phyloP scores from a whole-genome alignment of 2,329 filamentous ascomycete genomes.

The Sporothrix luriei region DNA sequence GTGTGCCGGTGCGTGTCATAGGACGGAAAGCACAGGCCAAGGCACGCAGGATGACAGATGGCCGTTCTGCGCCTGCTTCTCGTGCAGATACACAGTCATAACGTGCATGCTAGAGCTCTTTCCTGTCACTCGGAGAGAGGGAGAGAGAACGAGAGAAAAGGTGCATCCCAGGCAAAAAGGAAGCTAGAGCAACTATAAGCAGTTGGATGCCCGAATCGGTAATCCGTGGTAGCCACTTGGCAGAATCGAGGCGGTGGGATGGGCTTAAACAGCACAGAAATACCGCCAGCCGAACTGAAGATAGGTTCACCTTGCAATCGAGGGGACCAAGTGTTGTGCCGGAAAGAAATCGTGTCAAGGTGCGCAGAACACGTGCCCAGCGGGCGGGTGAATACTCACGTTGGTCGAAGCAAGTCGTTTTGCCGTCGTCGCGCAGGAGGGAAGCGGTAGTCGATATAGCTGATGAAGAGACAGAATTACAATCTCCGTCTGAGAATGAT shows the following conservation, averaged over 20 bases:
- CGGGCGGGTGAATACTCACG: slow-evolving; percentile 4
- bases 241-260: slow-evolving; percentile 6
- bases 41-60: slow-evolving; percentile 20
- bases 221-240: slow-evolving; percentile 8
- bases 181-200: slow-evolving; percentile 17
- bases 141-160: too few species aligned
- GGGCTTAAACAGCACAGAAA: background rate
- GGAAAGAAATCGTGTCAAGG: background rate
- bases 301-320: background rate
- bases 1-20: background rate
- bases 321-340: background rate
- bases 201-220: background rate
- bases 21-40: slow-evolving; percentile 19
- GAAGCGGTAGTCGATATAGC: background rate
- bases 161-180: background rate
- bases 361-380: background rate
- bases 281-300: background rate
- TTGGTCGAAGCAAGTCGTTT: background rate
- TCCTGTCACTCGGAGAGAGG: background rate
- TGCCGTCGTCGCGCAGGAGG: background rate
- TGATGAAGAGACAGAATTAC: background rate
- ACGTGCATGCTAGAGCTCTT: slow-evolving; percentile 10
- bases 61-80: slow-evolving; percentile 9
- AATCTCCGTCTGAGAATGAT: background rate
- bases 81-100: slow-evolving; percentile 15